Conservation (phyloP, 1,139 yeast species). For the Taphrina pruni region DNA sequence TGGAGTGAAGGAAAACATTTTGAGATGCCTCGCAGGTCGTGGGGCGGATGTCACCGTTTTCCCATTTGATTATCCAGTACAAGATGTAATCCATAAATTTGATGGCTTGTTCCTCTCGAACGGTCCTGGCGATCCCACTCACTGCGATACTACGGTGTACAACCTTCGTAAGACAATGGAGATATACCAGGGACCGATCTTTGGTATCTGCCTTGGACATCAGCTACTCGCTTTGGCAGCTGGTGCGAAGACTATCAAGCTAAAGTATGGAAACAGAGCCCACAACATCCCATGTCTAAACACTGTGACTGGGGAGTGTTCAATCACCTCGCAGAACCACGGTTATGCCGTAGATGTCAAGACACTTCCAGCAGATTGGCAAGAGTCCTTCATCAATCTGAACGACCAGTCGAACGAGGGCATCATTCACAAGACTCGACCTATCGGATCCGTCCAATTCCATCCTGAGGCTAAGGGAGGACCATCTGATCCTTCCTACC, state of each 20-base stretch:
- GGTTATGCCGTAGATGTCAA: constrained; percentile 93
- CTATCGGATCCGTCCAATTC: constrained; percentile 94
- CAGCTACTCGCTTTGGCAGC: constrained; percentile 92
- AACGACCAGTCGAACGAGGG: constrained; percentile 97
- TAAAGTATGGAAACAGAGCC: constrained; percentile 98
- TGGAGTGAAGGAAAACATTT: constrained; percentile 96
- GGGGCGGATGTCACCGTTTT: constrained; percentile 96
- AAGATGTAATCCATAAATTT: constrained; percentile 85
- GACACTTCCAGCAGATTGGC: constrained; percentile 78
- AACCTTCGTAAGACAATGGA: constrained; percentile 76
- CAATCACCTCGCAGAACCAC: constrained; percentile 97
- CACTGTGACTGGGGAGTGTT: constrained; percentile 86
- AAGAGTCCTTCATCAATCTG: constrained; percentile 85
- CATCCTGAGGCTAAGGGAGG: constrained; percentile 99
- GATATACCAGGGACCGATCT: constrained; percentile 77
- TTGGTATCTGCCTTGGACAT: constrained; percentile 97
- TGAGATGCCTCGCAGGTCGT: constrained; percentile 88
- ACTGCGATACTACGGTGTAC: constrained; percentile 79
- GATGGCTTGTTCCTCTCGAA: constrained; percentile 95
- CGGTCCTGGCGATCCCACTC: constrained; percentile 99
- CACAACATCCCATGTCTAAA: constrained; percentile 97
- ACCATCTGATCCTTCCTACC: constrained; percentile 86
- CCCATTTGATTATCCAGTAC: constrained; percentile 93
- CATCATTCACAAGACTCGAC: constrained; percentile 83
- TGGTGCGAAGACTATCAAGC: constrained; percentile 86